These are phyloP conservation scores for Podaxis rugospora DNA, from an alignment of 768 basidiomycete species.

Conservation along the genomic window DNA sequence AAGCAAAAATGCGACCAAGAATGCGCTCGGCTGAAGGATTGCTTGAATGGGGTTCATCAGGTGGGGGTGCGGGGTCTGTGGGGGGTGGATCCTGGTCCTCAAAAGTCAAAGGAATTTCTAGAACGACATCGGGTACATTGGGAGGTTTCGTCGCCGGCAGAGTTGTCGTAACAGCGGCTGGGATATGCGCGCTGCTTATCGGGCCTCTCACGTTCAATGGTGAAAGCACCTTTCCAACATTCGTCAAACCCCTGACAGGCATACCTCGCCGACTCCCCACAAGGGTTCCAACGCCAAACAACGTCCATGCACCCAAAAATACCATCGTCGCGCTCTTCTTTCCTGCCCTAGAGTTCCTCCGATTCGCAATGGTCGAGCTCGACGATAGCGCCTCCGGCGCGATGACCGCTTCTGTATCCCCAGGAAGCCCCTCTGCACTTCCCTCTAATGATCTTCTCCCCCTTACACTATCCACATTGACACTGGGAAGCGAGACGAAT, in stretches of 20 bases:
- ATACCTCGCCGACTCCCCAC: conserved; percentile 25
- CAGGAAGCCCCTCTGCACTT: conserved; percentile 20
- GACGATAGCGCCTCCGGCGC: neutral
- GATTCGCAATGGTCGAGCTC: conserved; percentile 17
- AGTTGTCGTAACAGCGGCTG: neutral
- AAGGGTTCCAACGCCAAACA: conserved; percentile 65
- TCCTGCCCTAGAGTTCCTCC: conserved; percentile 58
- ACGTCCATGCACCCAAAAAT: conserved; percentile 71
- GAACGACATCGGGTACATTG: neutral
- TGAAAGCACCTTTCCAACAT: conserved; percentile 47
- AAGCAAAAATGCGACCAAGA: conserved; percentile 88
- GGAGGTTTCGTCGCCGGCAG: neutral
- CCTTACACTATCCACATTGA: neutral
- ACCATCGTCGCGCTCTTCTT: conserved; percentile 74
- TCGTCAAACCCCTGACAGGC: conserved; percentile 22
- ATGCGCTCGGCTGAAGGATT: conserved; percentile 48
- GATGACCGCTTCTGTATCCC: conserved; percentile 17
- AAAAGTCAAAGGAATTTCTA: neutral
- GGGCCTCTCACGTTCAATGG: neutral
- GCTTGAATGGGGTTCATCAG: conserved; percentile 20
- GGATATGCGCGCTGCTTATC: neutral
- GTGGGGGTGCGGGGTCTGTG: conserved; percentile 10
- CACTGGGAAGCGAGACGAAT: conserved; percentile 5
- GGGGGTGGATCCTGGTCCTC: conserved; percentile 2
- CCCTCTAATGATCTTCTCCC: conserved; percentile 44